Conservation (phyloP, 108 stramenopile species). For the Stephanodiscus triporus region DNA sequence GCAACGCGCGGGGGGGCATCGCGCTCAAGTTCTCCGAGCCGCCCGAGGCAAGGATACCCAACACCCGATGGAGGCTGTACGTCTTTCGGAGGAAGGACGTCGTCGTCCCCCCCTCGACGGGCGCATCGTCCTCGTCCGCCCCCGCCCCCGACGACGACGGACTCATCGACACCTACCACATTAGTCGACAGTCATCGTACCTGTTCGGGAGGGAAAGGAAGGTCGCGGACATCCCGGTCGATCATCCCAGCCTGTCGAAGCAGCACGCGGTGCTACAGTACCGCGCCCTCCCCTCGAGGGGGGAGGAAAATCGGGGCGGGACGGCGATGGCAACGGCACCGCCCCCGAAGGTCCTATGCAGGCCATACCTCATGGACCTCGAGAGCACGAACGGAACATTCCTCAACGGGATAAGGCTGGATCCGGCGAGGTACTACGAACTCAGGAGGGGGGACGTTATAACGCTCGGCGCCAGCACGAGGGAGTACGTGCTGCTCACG, state of each 20-base stretch:
- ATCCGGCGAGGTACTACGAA: constrained; percentile 94
- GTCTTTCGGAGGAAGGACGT: constrained; percentile 74
- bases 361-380: constrained; percentile 97
- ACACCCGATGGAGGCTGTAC: constrained; percentile 93
- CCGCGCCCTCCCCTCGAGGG: constrained; percentile 65
- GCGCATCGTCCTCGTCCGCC: constrained; percentile 48
- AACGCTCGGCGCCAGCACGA: constrained; percentile 84
- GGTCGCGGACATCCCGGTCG: constrained; percentile 88
- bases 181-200: constrained; percentile 91
- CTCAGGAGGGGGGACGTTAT: constrained; percentile 91
- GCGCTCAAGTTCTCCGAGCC: constrained; percentile 96
- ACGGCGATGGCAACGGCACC: constrained; percentile 19
- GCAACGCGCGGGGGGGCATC: constrained; percentile 92
- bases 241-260: constrained; percentile 83
- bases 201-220: constrained; percentile 89
- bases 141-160: constrained; percentile 34
- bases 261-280: constrained; percentile 99
- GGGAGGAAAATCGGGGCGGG: constrained; percentile 10
- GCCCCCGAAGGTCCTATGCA: constrained; percentile 53
- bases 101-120: constrained; percentile 36
- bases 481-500: constrained; percentile 95
- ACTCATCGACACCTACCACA: constrained; percentile 79
- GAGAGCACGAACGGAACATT: constrained; percentile 96
- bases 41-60: constrained; percentile 89
- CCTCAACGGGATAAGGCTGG: constrained; percentile 90